Conservation (phyloP, 805 yeast genomes). For the Nakazawaea wyomingensis region DNA sequence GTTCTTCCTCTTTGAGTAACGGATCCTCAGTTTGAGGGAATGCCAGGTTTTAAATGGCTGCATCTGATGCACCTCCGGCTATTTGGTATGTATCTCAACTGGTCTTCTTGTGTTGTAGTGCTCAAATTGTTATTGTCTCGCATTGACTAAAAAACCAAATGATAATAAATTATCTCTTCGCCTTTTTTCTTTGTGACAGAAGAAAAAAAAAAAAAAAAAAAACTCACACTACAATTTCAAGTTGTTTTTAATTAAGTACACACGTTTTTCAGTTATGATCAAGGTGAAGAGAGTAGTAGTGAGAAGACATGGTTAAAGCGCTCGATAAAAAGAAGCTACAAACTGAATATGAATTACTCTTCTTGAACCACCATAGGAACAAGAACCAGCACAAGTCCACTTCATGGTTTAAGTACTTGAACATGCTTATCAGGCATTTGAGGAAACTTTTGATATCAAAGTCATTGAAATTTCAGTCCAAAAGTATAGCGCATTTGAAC, state of each 20-base stretch:
- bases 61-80: not conserved
- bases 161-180: no score
- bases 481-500: constrained; percentile 24
- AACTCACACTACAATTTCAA: not conserved
- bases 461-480: constrained; percentile 2
- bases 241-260: constrained; percentile 1
- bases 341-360: constrained; percentile 55
- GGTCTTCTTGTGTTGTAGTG: no score
- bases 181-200: no score
- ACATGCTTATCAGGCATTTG: constrained; percentile 54
- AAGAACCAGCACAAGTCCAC: constrained; percentile 71
- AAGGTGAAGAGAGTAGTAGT: no score
- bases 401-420: constrained; percentile 72
- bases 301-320: not conserved
- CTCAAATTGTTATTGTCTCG: no score
- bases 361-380: constrained; percentile 64
- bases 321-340: constrained; percentile 15
- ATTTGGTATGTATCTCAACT: no score
- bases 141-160: no score
- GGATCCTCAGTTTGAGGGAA: not conserved
- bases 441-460: constrained; percentile 30
- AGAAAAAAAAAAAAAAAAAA: not conserved
- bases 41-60: not conserved
- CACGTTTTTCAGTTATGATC: no score
- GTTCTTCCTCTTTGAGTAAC: constrained; percentile 9